Conservation (phyloP, 2,329 filamentous ascomycete species). For the Aspergillus novofumigatus region DNA sequence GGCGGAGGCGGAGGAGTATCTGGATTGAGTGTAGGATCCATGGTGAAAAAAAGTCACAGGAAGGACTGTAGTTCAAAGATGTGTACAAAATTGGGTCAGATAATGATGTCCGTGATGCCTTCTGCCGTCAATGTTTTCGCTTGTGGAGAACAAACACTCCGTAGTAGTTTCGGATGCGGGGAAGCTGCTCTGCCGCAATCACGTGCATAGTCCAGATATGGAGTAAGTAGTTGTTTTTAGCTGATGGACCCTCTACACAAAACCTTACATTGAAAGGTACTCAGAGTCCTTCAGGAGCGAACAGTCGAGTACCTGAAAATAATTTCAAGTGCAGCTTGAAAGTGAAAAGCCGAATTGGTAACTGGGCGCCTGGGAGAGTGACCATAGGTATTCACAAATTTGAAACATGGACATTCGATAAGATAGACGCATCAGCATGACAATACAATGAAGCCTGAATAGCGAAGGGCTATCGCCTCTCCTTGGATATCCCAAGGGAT, state of each 20-base stretch:
- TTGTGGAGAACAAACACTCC: neutral
- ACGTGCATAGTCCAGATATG: neutral
- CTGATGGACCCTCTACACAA: neutral
- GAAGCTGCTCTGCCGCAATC: neutral
- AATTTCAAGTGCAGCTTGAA: neutral
- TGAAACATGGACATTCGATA: neutral
- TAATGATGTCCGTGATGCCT: neutral
- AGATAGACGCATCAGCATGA: neutral
- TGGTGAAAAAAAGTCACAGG: slow-evolving; percentile 11
- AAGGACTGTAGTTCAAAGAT: neutral
- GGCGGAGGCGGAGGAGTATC: slow-evolving; percentile 64
- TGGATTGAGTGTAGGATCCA: slow-evolving; percentile 39
- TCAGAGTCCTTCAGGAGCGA: neutral
- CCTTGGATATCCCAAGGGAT: neutral
- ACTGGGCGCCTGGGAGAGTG: neutral
- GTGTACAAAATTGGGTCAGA: neutral
- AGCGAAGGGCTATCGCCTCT: neutral
- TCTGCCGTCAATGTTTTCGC: neutral
- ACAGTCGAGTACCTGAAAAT: neutral
- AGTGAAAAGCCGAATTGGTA: neutral
- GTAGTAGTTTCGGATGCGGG: neutral
- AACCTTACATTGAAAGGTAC: neutral
- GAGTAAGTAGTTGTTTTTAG: neutral
- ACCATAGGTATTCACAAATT: neutral
- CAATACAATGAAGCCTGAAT: neutral